Conservation (phyloP, 306 rosid genomes). For the Heteromeles arbutifolia region DNA sequence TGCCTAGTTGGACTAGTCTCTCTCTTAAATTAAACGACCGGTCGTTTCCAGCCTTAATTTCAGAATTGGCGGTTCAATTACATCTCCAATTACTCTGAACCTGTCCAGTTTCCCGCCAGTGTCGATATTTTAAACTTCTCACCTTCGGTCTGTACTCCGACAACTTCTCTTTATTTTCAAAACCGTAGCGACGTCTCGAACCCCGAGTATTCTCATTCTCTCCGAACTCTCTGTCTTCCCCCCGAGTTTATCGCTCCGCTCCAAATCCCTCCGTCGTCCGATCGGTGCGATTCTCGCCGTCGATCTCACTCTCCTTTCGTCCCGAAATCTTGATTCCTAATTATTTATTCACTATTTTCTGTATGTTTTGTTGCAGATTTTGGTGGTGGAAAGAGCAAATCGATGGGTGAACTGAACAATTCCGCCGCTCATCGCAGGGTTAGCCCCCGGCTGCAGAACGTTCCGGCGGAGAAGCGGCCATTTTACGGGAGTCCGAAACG, state of each 20-base stretch:
- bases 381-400: not conserved
- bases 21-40: not conserved
- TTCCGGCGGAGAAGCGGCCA: constrained; percentile 20
- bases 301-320: not conserved
- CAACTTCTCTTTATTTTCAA: not conserved
- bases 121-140: not conserved
- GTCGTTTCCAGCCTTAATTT: not conserved
- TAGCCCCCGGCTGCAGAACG: constrained; percentile 19
- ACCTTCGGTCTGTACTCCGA: not conserved
- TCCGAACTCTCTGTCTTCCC: not conserved
- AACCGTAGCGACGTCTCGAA: not conserved
- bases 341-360: not conserved
- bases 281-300: not conserved
- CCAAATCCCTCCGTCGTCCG: not conserved
- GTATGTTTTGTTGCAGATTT: not conserved
- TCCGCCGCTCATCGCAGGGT: not conserved
- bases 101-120: not conserved
- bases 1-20: too few relatives aligned
- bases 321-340: not conserved
- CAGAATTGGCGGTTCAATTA: not conserved
- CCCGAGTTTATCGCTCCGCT: not conserved
- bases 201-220: not conserved
- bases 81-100: not conserved
- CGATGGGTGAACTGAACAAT: not conserved
- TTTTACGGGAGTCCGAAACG: constrained; percentile 14